Conservation (phyloP, 371 early-diverging fungal genomes). For the Hamiltosporidium magnivora region DNA sequence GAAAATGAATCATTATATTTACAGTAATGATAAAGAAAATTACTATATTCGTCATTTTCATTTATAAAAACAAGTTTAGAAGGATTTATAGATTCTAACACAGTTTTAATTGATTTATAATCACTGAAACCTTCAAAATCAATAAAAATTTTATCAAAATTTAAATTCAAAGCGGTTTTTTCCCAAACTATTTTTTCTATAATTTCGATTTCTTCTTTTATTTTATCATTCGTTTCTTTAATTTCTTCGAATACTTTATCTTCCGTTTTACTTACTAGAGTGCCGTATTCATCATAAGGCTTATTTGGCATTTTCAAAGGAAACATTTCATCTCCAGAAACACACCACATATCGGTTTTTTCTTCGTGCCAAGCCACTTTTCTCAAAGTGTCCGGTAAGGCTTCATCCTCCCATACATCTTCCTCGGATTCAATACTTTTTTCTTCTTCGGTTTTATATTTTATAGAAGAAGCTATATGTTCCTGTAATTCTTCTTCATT, state of each 20-base stretch:
- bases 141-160: background rate
- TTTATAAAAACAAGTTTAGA: background rate
- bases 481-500: no score
- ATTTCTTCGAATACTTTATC: background rate
- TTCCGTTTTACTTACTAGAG: background rate
- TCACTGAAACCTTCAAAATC: background rate
- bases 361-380: background rate
- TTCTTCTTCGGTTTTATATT: no score
- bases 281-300: background rate
- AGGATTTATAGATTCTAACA: background rate
- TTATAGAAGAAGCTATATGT: no score
- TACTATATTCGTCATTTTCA: background rate
- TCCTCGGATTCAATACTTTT: no score
- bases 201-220: background rate
- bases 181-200: background rate
- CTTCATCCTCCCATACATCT: background rate
- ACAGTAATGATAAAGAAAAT: background rate
- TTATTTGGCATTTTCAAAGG: background rate
- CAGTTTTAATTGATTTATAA: background rate
- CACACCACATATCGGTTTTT: background rate
- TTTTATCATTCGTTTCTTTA: background rate
- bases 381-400: background rate
- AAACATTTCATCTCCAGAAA: background rate
- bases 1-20: background rate
- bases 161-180: background rate